A percentile compares a stretch with the other conserved stretches of the same genome.
These are phyloP conservation scores for Penicillium vulpinum DNA, from an alignment of 2,329 filamentous ascomycete genomes.

Conservation along the genomic window DNA sequence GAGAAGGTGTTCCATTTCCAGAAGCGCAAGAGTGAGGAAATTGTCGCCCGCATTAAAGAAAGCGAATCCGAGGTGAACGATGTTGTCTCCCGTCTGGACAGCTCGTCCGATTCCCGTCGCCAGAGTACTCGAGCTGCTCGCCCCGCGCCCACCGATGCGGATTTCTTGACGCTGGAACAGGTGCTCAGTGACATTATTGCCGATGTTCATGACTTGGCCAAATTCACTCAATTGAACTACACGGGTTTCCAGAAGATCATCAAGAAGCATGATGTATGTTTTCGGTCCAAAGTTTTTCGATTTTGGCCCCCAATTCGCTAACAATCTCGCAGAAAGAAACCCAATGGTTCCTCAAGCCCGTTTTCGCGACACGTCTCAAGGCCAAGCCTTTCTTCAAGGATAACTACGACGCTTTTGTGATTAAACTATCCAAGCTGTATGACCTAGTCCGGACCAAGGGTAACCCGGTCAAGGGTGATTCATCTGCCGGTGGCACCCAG, in stretches of 20 bases:
- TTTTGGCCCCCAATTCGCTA: slow-evolving; percentile 4
- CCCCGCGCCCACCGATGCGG: slow-evolving; percentile 71
- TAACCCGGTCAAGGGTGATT: slow-evolving; percentile 89
- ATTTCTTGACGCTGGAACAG: slow-evolving; percentile 90
- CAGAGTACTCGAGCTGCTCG: slow-evolving; percentile 27
- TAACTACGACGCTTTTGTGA: slow-evolving; percentile 94
- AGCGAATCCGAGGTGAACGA: slow-evolving; percentile 88
- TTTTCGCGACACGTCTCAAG: slow-evolving; percentile 93
- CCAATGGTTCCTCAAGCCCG: slow-evolving; percentile 85
- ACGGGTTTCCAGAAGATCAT: slow-evolving; percentile 99
- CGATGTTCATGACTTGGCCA: slow-evolving; percentile 95
- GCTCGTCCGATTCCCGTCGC: slow-evolving; percentile 48
- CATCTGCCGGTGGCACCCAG: slow-evolving; percentile 84
- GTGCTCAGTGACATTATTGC: slow-evolving; percentile 97
- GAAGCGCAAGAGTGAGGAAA: slow-evolving; percentile 95
- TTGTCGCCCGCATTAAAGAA: slow-evolving; percentile 81
- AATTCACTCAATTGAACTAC: slow-evolving; percentile 98
- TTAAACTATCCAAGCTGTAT: slow-evolving; percentile 92
- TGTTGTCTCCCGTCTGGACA: slow-evolving; percentile 72
- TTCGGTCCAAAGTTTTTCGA: not conserved
- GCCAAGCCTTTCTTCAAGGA: slow-evolving; percentile 98
- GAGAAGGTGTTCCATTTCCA: slow-evolving; percentile 98
- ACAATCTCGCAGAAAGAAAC: slow-evolving; percentile 73
- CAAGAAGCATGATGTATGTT: slow-evolving; percentile 93
- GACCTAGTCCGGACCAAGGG: slow-evolving; percentile 91